These are phyloP conservation scores for Moesziomyces aphidis DNA, from an alignment of 1,284 basidiomycete species.

Conservation along the genomic window DNA sequence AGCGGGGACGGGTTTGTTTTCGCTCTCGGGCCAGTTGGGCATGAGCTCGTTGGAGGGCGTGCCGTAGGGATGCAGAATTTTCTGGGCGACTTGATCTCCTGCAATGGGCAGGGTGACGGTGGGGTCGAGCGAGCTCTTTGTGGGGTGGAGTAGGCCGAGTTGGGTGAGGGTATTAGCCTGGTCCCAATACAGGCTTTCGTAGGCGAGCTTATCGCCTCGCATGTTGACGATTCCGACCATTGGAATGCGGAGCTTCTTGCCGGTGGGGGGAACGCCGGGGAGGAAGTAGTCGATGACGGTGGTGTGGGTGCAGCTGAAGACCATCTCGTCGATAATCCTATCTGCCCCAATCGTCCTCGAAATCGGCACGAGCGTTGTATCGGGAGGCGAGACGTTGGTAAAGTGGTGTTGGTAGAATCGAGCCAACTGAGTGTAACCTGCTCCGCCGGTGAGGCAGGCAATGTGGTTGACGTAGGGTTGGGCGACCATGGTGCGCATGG, in stretches of 20 bases:
- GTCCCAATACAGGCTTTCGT: conserved; percentile 43
- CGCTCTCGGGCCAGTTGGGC: conserved; percentile 37
- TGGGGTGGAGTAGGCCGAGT: conserved; percentile 17
- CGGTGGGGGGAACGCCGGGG: conserved; percentile 29
- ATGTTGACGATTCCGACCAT: conserved; percentile 44
- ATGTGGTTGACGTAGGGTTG: conserved; percentile 42
- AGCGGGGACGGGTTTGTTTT: conserved; percentile 11
- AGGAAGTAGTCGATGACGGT: conserved; percentile 39
- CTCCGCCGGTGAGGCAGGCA: conserved; percentile 34
- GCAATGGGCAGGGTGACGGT: conserved; percentile 21
- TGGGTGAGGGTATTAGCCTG: conserved; percentile 33
- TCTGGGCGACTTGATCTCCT: conserved; percentile 32
- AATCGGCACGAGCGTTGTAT: conserved; percentile 21
- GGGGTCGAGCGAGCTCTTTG: conserved; percentile 10
- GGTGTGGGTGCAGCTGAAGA: conserved; percentile 35
- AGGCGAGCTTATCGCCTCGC: conserved; percentile 38
- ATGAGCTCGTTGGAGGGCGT: conserved; percentile 27
- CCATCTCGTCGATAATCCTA: conserved; percentile 42
- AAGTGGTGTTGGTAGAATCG: conserved; percentile 42
- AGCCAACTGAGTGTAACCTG: conserved; percentile 18
- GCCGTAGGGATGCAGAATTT: conserved; percentile 39
- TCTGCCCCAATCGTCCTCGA: conserved; percentile 26
- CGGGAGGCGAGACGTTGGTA: conserved; percentile 21
- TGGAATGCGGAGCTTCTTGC: conserved; percentile 23
- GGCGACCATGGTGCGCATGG: conserved; percentile 39